phyloP scores from a whole-genome alignment of 163 green algal species.

The Chlamydomonas reinhardtii region DNA sequence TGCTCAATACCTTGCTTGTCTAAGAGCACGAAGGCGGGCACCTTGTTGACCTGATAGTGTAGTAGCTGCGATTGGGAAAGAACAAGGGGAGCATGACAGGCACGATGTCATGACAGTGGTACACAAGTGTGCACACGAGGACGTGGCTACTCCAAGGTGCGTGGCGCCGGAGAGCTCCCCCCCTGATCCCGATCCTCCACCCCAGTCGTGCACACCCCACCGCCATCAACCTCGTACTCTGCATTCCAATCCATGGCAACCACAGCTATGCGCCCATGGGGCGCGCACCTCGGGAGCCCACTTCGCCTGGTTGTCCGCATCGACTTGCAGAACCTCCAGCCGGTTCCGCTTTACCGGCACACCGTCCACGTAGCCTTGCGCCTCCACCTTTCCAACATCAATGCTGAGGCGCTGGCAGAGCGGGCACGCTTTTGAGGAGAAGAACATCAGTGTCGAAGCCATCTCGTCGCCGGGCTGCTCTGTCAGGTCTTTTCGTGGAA shows the following conservation, averaged over 20 bases:
- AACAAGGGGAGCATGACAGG: background rate
- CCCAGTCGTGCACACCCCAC: no score
- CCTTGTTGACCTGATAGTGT: slow-evolving; percentile 10
- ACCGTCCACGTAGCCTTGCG: no score
- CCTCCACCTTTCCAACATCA: slow-evolving; percentile 2
- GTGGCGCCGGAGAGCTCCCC: no score
- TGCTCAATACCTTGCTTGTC: background rate
- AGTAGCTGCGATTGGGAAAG: background rate
- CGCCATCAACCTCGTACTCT: no score
- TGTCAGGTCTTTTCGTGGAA: no score
- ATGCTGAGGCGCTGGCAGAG: background rate
- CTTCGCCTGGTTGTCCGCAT: background rate
- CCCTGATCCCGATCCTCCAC: no score
- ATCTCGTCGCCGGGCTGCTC: no score
- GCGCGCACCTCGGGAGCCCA: slow-evolving; percentile 35
- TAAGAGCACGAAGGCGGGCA: slow-evolving; percentile 33
- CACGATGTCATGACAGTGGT: background rate
- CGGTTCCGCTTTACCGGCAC: background rate
- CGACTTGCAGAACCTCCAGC: background rate
- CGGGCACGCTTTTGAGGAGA: slow-evolving; percentile 20
- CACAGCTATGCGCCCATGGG: no score
- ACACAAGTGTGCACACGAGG: no score
- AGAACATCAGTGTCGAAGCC: slow-evolving; percentile 7
- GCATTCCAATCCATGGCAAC: no score
- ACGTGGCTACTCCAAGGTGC: no score